Conservation (phyloP, 257 asterid species). For the Primulina huaijiensis region DNA sequence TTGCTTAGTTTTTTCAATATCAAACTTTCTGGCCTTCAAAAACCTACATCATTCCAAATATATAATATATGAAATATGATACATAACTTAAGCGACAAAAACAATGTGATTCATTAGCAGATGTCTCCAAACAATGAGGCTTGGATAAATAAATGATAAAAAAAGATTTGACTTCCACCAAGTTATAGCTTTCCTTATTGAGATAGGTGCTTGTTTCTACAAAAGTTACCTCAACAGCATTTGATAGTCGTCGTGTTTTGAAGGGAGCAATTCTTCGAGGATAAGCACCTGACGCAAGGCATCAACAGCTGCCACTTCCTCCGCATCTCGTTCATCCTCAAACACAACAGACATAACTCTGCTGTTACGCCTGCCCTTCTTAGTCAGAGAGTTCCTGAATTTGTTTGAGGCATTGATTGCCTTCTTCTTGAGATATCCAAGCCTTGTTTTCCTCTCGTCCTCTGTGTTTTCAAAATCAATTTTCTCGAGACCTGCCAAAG, state of each 20-base stretch:
- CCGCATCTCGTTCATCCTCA: slow-evolving; percentile 58
- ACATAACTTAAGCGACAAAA: no score
- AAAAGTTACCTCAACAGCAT: slow-evolving; percentile 44
- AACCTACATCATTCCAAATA: slow-evolving; percentile 44
- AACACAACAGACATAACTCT: slow-evolving; percentile 48
- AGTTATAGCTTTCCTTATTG: background rate
- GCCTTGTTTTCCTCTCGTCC: slow-evolving; percentile 49
- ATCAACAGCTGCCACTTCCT: slow-evolving; percentile 53
- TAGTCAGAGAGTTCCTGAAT: slow-evolving; percentile 51
- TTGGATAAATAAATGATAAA: background rate
- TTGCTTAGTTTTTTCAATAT: slow-evolving; percentile 83
- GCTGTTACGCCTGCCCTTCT: slow-evolving; percentile 47
- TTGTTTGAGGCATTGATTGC: slow-evolving; percentile 53
- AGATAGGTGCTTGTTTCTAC: background rate
- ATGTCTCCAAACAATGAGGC: background rate
- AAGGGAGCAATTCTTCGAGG: slow-evolving; percentile 58
- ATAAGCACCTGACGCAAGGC: slow-evolving; percentile 61
- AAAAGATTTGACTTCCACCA: background rate
- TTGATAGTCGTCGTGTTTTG: slow-evolving; percentile 62
- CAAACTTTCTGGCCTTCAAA: slow-evolving; percentile 88
- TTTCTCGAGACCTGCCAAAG: slow-evolving; percentile 38
- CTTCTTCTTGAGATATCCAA: slow-evolving; percentile 46
- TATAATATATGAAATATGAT: no score
- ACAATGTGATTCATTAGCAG: background rate
- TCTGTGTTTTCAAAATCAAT: slow-evolving; percentile 40